These are phyloP conservation scores for Microglena sp. DNA, from an alignment of 139 green algal species.

Conservation along the genomic window DNA sequence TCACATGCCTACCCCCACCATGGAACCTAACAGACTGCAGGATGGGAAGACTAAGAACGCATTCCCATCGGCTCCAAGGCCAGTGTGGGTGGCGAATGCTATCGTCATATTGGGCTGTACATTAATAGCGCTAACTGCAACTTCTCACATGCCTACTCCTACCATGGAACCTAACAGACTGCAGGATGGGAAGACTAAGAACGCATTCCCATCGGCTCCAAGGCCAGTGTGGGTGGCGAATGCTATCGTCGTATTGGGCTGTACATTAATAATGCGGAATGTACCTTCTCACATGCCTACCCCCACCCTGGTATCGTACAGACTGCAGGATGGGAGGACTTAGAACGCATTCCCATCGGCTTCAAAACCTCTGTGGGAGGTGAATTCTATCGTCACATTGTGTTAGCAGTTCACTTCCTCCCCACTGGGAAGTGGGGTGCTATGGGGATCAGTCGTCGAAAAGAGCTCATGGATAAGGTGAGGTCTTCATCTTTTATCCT, in stretches of 20 bases:
- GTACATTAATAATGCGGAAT: not conserved
- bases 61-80: constrained; percentile 50
- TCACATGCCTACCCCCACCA: too few relatives aligned
- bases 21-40: too few relatives aligned
- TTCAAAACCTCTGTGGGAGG: constrained; percentile 42
- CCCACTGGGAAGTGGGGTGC: constrained; percentile 38
- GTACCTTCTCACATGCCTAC: not conserved
- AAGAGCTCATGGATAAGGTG: constrained; percentile 43
- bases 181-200: too few relatives aligned
- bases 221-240: too few relatives aligned
- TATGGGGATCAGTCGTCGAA: constrained; percentile 40
- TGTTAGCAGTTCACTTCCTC: constrained; percentile 35
- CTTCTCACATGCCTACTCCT: too few relatives aligned
- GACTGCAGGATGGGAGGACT: constrained; percentile 36
- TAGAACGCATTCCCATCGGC: constrained; percentile 41
- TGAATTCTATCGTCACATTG: constrained; percentile 44
- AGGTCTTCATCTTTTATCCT: too few relatives aligned
- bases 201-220: too few relatives aligned
- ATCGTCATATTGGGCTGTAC: too few relatives aligned
- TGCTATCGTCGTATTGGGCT: not conserved
- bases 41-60: constrained; percentile 35
- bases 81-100: constrained; percentile 9
- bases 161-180: too few relatives aligned
- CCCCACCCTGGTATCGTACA: constrained; percentile 25
- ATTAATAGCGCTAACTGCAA: too few relatives aligned